phyloP scores from a whole-genome alignment of 2,329 filamentous ascomycete species.

The Orbilia quercus region DNA sequence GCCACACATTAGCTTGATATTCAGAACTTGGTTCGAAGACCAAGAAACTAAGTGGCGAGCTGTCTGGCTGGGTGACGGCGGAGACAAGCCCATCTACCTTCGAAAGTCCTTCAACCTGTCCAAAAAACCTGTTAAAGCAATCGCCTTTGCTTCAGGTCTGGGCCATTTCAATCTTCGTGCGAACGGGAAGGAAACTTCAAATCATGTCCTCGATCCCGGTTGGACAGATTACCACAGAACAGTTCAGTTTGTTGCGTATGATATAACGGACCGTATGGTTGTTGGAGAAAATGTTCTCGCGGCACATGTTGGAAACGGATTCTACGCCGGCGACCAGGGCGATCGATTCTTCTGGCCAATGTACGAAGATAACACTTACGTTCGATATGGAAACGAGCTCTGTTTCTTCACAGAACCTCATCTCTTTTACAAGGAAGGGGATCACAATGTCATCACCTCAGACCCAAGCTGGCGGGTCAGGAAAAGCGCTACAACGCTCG shows the following conservation, averaged over 20 bases:
- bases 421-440: slow-evolving; percentile 63
- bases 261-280: slow-evolving; percentile 62
- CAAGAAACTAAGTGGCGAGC: slow-evolving; percentile 64
- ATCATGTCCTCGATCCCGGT: slow-evolving; percentile 63
- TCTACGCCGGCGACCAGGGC: slow-evolving; percentile 65
- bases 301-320: slow-evolving; percentile 65
- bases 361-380: slow-evolving; percentile 65
- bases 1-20: slow-evolving; percentile 64
- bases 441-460: slow-evolving; percentile 62
- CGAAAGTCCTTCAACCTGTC: slow-evolving; percentile 61
- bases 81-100: slow-evolving; percentile 64
- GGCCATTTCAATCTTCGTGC: slow-evolving; percentile 64
- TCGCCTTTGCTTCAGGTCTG: slow-evolving; percentile 63
- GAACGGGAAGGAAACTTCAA: slow-evolving; percentile 62
- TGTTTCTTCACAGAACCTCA: slow-evolving; percentile 65
- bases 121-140: slow-evolving; percentile 61
- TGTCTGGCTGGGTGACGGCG: slow-evolving; percentile 64
- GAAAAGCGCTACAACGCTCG: slow-evolving; percentile 63
- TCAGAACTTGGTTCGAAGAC: slow-evolving; percentile 65
- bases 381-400: slow-evolving; percentile 63
- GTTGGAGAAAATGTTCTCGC: slow-evolving; percentile 62
- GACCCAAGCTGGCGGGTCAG: slow-evolving; percentile 63
- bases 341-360: slow-evolving; percentile 65
- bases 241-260: slow-evolving; percentile 65
- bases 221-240: slow-evolving; percentile 64